phyloP scores from a whole-genome alignment of 2,329 filamentous ascomycete species.

The Alternaria sp. region DNA sequence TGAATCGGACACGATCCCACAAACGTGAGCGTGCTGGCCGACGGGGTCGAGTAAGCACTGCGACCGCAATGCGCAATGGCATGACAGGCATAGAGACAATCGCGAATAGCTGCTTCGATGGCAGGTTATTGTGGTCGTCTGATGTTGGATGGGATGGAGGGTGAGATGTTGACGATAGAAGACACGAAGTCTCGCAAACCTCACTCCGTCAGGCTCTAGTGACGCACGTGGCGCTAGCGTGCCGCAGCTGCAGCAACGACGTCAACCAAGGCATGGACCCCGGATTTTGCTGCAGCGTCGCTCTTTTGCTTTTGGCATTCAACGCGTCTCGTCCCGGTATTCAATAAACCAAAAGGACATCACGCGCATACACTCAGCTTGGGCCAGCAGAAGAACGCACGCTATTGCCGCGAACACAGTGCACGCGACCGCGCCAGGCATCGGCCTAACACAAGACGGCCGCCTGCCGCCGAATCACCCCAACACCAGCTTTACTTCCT shows the following conservation, averaged over 20 bases:
- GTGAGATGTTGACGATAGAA: neutral
- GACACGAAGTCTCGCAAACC: constrained; percentile 3
- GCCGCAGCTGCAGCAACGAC: constrained; percentile 18
- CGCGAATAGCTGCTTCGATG: neutral
- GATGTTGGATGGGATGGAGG: neutral
- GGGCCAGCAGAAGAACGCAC: neutral
- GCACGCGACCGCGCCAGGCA: constrained; percentile 16
- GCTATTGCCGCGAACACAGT: neutral
- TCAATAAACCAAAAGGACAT: neutral
- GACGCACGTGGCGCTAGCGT: constrained; percentile 24
- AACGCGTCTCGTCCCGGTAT: neutral
- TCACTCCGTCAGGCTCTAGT: neutral
- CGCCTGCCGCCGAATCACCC: neutral
- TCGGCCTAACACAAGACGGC: neutral
- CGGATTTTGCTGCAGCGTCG: neutral
- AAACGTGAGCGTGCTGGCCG: neutral
- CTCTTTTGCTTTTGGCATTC: constrained; percentile 1
- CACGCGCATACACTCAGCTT: neutral
- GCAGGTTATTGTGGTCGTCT: neutral
- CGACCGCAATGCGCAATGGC: neutral
- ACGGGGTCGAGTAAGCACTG: neutral
- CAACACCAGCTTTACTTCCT: neutral
- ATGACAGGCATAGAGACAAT: neutral
- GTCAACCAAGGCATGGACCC: constrained; percentile 10
- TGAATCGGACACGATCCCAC: no score